These are phyloP conservation scores for Batrachochytrium dendrobatidis DNA, from an alignment of 371 early-diverging fungal genomes.

Conservation along the genomic window DNA sequence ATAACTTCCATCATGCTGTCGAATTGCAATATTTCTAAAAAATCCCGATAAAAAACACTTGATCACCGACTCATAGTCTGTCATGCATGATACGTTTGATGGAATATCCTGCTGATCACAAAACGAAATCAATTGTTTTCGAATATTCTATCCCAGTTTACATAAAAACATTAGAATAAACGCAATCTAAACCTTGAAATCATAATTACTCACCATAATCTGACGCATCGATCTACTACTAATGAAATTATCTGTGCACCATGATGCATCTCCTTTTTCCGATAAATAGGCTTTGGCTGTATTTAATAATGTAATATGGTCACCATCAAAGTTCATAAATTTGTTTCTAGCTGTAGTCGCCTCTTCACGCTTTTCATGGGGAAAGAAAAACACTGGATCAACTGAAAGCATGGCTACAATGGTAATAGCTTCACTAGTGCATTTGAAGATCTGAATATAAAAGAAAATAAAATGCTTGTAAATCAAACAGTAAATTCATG, in stretches of 20 bases:
- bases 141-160: slow-evolving; percentile 55
- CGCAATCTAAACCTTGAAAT: not conserved
- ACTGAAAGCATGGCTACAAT: slow-evolving; percentile 85
- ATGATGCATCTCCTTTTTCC: slow-evolving; percentile 65
- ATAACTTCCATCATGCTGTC: slow-evolving; percentile 85
- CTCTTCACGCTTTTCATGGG: slow-evolving; percentile 79
- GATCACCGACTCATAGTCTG: slow-evolving; percentile 58
- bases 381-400: slow-evolving; percentile 80
- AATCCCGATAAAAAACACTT: slow-evolving; percentile 86
- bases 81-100: slow-evolving; percentile 53
- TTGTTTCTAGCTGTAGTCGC: slow-evolving; percentile 73
- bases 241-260: slow-evolving; percentile 90
- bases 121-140: slow-evolving; percentile 74
- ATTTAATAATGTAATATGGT: slow-evolving; percentile 84
- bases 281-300: slow-evolving; percentile 69
- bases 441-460: slow-evolving; percentile 43
- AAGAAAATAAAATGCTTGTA: not conserved
- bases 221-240: slow-evolving; percentile 76
- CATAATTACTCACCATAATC: slow-evolving; percentile 42
- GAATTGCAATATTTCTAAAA: slow-evolving; percentile 79
- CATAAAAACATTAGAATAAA: not conserved
- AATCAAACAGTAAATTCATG: not conserved
- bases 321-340: slow-evolving; percentile 54
- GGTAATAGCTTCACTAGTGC: slow-evolving; percentile 79
- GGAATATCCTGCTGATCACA: slow-evolving; percentile 62